Conservation (phyloP, 495 filamentous ascomycete genomes). For the Neurospora sp. region DNA sequence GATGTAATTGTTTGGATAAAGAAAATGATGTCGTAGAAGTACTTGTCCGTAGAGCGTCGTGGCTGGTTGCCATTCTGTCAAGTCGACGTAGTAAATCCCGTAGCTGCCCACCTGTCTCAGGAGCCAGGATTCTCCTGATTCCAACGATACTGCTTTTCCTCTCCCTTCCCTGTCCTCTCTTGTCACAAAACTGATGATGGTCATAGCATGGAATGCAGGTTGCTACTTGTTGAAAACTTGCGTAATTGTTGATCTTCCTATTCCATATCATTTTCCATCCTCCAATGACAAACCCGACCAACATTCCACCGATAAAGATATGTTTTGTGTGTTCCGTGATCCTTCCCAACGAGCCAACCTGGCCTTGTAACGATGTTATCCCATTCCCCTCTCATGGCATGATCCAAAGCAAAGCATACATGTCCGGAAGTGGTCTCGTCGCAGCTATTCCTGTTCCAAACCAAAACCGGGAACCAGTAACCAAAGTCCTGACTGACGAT, state of each 20-base stretch:
- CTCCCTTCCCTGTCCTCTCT: background rate
- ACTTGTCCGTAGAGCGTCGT: no score
- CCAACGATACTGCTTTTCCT: background rate
- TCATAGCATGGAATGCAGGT: background rate
- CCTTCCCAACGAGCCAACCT: background rate
- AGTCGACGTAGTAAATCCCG: background rate
- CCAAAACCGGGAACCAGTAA: no score
- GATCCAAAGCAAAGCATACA: background rate
- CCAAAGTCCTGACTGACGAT: no score
- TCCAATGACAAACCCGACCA: background rate
- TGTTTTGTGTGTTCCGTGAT: background rate
- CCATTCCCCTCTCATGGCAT: background rate
- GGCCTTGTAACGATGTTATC: background rate
- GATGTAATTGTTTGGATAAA: no score
- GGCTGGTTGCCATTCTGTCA: background rate
- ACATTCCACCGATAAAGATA: background rate
- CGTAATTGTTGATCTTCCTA: background rate
- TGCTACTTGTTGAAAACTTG: background rate
- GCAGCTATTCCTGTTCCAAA: no score
- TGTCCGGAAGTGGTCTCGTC: background rate
- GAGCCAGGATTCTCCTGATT: background rate
- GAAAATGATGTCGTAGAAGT: no score
- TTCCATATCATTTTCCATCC: background rate
- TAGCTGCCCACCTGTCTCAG: background rate
- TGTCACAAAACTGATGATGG: no score